Evolutionary conservation across 2,329 filamentous ascomycete species (phyloP).

Genomic region (Colletotrichum nymphaeae): DNA sequence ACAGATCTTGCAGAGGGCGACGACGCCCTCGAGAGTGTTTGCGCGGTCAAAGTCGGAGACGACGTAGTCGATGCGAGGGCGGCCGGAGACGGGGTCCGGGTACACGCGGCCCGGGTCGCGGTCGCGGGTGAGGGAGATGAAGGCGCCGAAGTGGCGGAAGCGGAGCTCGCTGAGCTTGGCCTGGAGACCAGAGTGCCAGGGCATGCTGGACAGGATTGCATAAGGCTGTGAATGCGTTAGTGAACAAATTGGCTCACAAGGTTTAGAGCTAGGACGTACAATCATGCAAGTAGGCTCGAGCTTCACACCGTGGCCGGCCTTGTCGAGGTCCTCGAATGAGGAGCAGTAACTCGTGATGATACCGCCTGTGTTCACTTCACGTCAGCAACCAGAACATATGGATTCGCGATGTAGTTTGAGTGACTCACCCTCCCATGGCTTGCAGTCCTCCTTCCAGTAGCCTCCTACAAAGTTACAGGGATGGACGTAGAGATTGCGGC

Average conservation of each 20-base stretch:
- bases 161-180: constrained; percentile 79
- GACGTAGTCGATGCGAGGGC: constrained; percentile 76
- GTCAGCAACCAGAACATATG: constrained; percentile 19
- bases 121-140: constrained; percentile 81
- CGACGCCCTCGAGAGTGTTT: constrained; percentile 76
- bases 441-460: constrained; percentile 76
- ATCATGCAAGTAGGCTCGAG: constrained; percentile 82
- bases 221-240: constrained; percentile 64
- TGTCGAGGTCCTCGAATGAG: constrained; percentile 85
- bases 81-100: constrained; percentile 74
- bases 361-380: constrained; percentile 62
- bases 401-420: not conserved
- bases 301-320: constrained; percentile 83
- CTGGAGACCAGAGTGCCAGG: constrained; percentile 76
- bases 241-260: not conserved
- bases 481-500: constrained; percentile 84
- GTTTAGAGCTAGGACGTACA: constrained; percentile 48
- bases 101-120: constrained; percentile 80
- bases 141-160: constrained; percentile 75
- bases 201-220: constrained; percentile 69
- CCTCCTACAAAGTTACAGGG: constrained; percentile 72
- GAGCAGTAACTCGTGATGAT: constrained; percentile 84
- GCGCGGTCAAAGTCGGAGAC: constrained; percentile 77
- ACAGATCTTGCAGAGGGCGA: constrained; percentile 80
- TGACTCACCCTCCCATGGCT: constrained; percentile 71